Percentiles rank a stretch among this genome's conserved stretches.
These are phyloP conservation scores for Globisporangium solare DNA, from an alignment of 352 stramenopile genomes.

Conservation along the genomic window DNA sequence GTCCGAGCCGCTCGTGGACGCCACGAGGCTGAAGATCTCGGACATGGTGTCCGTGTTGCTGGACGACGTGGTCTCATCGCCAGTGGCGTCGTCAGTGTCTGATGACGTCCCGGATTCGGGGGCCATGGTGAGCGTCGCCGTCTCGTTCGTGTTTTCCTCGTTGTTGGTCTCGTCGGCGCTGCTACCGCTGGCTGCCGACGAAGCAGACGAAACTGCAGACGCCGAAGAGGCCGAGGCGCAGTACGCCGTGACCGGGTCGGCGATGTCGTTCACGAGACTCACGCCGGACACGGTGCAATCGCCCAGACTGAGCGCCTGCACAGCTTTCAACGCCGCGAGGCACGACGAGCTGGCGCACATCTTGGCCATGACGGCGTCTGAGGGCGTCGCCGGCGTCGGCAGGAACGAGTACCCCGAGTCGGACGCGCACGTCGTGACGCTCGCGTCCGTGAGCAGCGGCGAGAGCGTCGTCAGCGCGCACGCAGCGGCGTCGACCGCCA, in stretches of 20 bases:
- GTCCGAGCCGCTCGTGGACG: no score
- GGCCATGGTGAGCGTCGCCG: neutral
- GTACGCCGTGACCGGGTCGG: constrained; percentile 24
- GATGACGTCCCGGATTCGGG: neutral
- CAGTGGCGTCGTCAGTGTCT: neutral
- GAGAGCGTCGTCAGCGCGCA: constrained; percentile 25
- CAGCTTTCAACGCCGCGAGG: constrained; percentile 14
- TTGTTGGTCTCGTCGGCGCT: neutral
- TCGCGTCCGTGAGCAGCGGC: constrained; percentile 19
- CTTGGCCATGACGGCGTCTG: constrained; percentile 19
- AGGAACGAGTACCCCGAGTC: constrained; percentile 28
- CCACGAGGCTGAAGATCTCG: no score
- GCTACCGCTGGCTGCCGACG: neutral
- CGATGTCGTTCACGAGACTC: constrained; percentile 22
- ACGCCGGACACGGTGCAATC: constrained; percentile 31
- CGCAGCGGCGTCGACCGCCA: constrained; percentile 1
- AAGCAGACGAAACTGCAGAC: constrained; percentile 27
- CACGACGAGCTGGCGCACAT: constrained; percentile 33
- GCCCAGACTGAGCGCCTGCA: constrained; percentile 22
- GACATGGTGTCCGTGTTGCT: no score
- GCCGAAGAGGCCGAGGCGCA: constrained; percentile 19
- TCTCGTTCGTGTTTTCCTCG: neutral
- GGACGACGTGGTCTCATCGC: neutral
- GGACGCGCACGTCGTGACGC: constrained; percentile 23
- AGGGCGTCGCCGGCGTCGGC: constrained; percentile 20